phyloP scores from a whole-genome alignment of 202 grass and related monocot species.

The Brachypodium distachyon region DNA sequence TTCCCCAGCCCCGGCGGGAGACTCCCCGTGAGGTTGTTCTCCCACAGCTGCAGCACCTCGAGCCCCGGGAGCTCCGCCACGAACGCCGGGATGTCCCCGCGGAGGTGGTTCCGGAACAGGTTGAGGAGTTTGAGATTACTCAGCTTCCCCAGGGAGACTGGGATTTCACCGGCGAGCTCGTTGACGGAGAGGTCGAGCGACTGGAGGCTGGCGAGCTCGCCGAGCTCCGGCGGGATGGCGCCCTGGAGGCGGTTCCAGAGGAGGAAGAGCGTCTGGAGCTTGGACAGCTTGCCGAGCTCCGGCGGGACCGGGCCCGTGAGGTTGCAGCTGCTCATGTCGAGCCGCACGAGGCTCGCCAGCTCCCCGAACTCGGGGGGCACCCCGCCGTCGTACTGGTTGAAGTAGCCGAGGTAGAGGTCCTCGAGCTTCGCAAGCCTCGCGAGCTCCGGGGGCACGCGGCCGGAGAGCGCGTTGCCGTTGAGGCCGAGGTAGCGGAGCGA shows the following conservation, averaged over 20 bases:
- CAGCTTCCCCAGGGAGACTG: slow-evolving; percentile 25
- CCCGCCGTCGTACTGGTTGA: slow-evolving; percentile 59
- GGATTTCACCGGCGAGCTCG: slow-evolving; percentile 71
- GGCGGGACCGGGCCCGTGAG: slow-evolving; percentile 59
- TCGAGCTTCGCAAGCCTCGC: slow-evolving; percentile 11
- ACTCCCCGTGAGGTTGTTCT: slow-evolving; percentile 68
- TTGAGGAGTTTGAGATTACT: slow-evolving; percentile 45
- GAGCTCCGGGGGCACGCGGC: slow-evolving; percentile 35
- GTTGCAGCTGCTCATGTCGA: slow-evolving; percentile 71
- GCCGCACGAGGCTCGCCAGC: slow-evolving; percentile 38
- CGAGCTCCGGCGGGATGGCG: slow-evolving; percentile 44
- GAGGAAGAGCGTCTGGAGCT: slow-evolving; percentile 68
- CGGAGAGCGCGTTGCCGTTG: slow-evolving; percentile 66
- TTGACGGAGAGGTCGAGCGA: slow-evolving; percentile 83
- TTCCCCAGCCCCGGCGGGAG: slow-evolving; percentile 41
- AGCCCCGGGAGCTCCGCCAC: slow-evolving; percentile 41
- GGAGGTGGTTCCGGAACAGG: slow-evolving; percentile 70
- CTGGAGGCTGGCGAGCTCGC: slow-evolving; percentile 13
- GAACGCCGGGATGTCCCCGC: slow-evolving; percentile 48
- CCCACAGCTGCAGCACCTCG: slow-evolving; percentile 68
- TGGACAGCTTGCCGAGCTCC: slow-evolving; percentile 37
- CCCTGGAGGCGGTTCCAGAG: slow-evolving; percentile 54
- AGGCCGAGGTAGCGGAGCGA: slow-evolving; percentile 68
- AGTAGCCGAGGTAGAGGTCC: slow-evolving; percentile 76
- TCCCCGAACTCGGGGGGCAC: slow-evolving; percentile 52